Evolutionary conservation across 495 filamentous ascomycete genomes (phyloP), one percentile per base, ranked within the genome.

Genomic region (Achaetomiella virescens): DNA sequence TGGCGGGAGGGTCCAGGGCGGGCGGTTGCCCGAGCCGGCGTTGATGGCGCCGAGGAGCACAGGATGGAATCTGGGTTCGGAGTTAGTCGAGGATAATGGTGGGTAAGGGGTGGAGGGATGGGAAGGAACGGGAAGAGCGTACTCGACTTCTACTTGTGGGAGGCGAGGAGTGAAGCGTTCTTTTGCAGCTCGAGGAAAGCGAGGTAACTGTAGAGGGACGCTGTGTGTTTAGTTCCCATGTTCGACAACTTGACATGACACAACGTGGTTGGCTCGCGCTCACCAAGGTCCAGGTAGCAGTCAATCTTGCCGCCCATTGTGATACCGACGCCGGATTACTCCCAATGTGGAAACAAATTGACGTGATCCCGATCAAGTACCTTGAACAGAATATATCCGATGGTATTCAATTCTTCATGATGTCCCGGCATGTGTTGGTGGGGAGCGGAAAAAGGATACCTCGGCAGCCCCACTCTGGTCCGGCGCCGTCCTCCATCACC

Each of bases 11-110:
- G 74, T 79, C 84, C 84, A 88, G 6, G 88, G 88, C 0, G 88
- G 88, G 55, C 82, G 82, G 71, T 91, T 90, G 37, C 85, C 84
- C 36, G 80, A 81, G 21, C 73, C 80, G 25, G 71, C 77, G 60
- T 87, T 90, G 60, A 91, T 79, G 20, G 80, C 88, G 45, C 85
- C 86, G n/a, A 91, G 72, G 61, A 91, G 84, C 44, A 89, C 70
- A 14, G 88, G 88, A 60, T 84, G 75, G 49, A 84, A 78, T 56
- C 84, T 88, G 52, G 15, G 33, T 4, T 37, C 15, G 45, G n/a
- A 17, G 45, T n/a, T 24, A 31, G 10, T 9, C 33, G 10, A 9
- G 37, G 22, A 10, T 24, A 10, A 17, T 53, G 14, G 6, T 31
- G 44, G 20, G 41, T 24, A n/a, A n/a, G n/a, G 17, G 27, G 29